A percentile compares a stretch with the other conserved stretches of the same genome.
These are phyloP conservation scores for Aspergillus sparsus DNA, from an alignment of 495 filamentous ascomycete species.

Conservation along the genomic window DNA sequence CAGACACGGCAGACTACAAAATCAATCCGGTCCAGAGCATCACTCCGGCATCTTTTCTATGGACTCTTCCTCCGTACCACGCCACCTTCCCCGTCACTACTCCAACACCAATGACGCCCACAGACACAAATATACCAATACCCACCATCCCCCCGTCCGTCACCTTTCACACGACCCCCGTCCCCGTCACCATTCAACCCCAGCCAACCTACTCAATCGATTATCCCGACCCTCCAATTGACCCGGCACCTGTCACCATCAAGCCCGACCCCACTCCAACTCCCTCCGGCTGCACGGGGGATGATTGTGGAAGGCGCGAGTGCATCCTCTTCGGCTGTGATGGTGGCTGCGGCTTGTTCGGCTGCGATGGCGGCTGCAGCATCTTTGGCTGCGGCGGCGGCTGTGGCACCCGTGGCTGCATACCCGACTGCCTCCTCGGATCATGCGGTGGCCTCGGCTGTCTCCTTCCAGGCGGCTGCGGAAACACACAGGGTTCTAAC, in stretches of 20 bases:
- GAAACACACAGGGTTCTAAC: neutral
- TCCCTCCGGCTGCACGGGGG: neutral
- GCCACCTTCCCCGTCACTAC: neutral
- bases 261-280: neutral
- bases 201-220: neutral
- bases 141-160: neutral
- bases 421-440: neutral
- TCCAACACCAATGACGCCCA: neutral
- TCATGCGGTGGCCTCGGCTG: neutral
- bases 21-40: neutral
- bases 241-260: neutral
- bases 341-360: too few relatives aligned
- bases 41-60: neutral
- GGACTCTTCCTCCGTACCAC: neutral
- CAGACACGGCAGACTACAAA: neutral
- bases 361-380: too few relatives aligned
- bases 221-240: neutral
- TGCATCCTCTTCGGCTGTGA: neutral
- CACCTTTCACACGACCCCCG: neutral
- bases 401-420: neutral
- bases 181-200: neutral
- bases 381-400: neutral
- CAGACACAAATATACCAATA: neutral
- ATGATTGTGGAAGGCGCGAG: neutral
- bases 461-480: neutral